Percentiles rank a stretch among this genome's conserved stretches.
These are phyloP conservation scores for Tetrapisispora fleetii DNA, from an alignment of 805 yeast species.

Conservation along the genomic window DNA sequence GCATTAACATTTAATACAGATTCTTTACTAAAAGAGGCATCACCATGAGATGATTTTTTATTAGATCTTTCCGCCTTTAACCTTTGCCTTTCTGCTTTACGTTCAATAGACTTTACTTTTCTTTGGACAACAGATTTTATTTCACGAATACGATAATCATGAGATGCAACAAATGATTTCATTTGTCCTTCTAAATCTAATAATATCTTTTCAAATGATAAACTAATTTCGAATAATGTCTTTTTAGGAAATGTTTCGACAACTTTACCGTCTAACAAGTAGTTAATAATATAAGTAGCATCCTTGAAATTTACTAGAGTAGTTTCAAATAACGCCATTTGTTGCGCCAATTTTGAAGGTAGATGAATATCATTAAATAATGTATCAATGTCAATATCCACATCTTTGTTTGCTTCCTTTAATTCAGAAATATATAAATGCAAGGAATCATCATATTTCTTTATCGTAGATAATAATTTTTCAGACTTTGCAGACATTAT, in stretches of 20 bases:
- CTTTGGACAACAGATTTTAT: slow-evolving; percentile 19
- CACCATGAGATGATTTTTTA: not conserved
- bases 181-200: slow-evolving; percentile 11
- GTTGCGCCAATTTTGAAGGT: slow-evolving; percentile 13
- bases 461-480: slow-evolving; percentile 33
- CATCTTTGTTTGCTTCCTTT: slow-evolving; percentile 35
- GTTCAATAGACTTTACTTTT: slow-evolving; percentile 18
- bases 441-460: slow-evolving; percentile 35
- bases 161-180: slow-evolving; percentile 11
- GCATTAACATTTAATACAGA: not conserved
- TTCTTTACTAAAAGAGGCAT: not conserved
- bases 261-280: slow-evolving; percentile 18
- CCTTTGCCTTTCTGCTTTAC: slow-evolving; percentile 17
- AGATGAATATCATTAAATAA: slow-evolving; percentile 38
- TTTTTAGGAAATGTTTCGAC: slow-evolving; percentile 20
- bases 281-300: slow-evolving; percentile 10
- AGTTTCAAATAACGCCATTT: slow-evolving; percentile 8
- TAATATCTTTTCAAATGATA: slow-evolving; percentile 16
- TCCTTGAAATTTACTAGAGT: slow-evolving; percentile 9
- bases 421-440: slow-evolving; percentile 37
- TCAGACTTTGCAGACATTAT: slow-evolving; percentile 36
- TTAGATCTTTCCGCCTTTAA: slow-evolving; percentile 3
- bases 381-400: slow-evolving; percentile 42
- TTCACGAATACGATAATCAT: slow-evolving; percentile 27
- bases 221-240: slow-evolving; percentile 25